Evolutionary conservation across 2,329 filamentous ascomycete genomes (phyloP), one percentile per base, ranked within the genome.

Genomic region (Monosporascus sp.): DNA sequence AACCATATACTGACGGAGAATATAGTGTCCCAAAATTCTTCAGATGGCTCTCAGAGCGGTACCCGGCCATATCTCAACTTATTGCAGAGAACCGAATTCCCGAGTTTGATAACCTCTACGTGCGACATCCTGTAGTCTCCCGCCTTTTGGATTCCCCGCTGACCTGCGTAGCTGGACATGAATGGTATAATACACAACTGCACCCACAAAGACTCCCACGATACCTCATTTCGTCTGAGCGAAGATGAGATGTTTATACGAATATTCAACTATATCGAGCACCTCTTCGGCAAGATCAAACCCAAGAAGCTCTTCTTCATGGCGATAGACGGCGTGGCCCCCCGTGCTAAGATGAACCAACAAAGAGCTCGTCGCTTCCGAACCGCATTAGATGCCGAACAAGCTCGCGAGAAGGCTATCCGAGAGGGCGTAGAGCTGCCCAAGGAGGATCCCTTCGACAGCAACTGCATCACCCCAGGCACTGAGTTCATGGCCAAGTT

Each of bases 141-240:
- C 48, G 8, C 39, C 17, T 51, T 31, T 41, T 37, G 24, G 6
- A 55, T 64, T 64, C 55, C 64, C 62, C 37, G 52, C 59, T 64
- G 51, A 66, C 61, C 66, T 55, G 39, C 51, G 25, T 69, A 87
- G 84, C 79, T 95, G 63, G 90, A 95, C 67, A 99, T 99, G 94
- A 99, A 99, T 73, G 94, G 94, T 61, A 99, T 99, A 70, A 99
- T 99, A 66, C 93, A 99, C 74, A 99, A 99, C 72, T 99, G 94
- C 72, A 99, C 94, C 52, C 94, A 99, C 75, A 96, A 94, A 67
- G 93, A 99, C 73, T 87, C 90, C 24, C 92, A 95, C 67, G 92
- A 93, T 68, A 85, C 91, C 4, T 90, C 90, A 1, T 95, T 95
- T 66, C 90, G 94, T 52, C 86, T 97, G 73, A 93, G 88, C 53